phyloP scores from a whole-genome alignment of 345 rosid genomes.

The Luvunga scandens region DNA sequence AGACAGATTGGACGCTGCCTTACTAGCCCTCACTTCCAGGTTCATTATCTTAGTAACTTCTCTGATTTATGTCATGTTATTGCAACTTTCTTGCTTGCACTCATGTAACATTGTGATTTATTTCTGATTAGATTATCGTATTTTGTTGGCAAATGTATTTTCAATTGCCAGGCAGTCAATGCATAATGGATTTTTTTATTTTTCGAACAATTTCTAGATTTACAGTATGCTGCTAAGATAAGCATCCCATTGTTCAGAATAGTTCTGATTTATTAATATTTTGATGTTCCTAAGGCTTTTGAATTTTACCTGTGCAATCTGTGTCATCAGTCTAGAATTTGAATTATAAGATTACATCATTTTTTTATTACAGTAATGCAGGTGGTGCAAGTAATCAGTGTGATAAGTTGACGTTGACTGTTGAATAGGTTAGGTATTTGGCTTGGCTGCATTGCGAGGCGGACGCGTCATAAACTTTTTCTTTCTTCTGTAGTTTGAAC shows the following conservation, averaged over 20 bases:
- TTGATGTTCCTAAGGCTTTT: neutral
- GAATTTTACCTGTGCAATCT: neutral
- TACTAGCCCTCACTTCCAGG: slow-evolving; percentile 48
- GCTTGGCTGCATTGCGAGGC: neutral
- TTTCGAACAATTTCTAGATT: neutral
- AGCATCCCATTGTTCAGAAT: neutral
- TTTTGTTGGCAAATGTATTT: neutral
- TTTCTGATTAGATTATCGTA: neutral
- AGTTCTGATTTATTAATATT: neutral
- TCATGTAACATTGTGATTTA: neutral
- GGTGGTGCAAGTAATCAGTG: neutral
- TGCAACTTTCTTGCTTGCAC: neutral
- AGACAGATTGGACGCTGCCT: slow-evolving; percentile 47
- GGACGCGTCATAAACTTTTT: neutral
- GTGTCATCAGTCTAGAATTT: neutral
- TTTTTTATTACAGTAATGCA: neutral
- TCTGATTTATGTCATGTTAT: neutral
- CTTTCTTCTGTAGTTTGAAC: neutral
- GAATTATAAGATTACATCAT: neutral
- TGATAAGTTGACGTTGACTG: neutral
- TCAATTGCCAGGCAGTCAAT: neutral
- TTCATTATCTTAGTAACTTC: slow-evolving; percentile 9
- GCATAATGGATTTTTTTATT: too few relatives aligned
- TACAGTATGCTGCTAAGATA: neutral
- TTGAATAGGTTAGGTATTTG: neutral